Evolutionary conservation across 2,329 filamentous ascomycete genomes (phyloP).

Genomic region (Fusarium citri): DNA sequence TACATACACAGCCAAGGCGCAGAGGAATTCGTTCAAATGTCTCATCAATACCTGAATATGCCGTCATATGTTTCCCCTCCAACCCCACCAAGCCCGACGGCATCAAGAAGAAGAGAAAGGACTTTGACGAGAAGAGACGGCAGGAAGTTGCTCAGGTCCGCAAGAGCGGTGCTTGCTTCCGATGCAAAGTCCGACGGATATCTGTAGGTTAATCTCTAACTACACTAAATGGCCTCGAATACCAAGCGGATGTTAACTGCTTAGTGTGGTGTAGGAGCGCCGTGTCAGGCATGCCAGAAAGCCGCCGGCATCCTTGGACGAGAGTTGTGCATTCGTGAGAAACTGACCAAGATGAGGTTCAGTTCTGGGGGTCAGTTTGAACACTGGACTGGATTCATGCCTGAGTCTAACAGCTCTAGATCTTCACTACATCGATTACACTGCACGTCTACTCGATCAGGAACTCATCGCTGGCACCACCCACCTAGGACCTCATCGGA

Average conservation of each 20-base stretch:
- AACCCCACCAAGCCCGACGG: conserved; percentile 44
- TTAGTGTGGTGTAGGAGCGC: conserved; percentile 44
- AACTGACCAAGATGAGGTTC: conserved; percentile 47
- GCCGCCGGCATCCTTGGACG: conserved; percentile 43
- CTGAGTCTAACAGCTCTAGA: conserved; percentile 27
- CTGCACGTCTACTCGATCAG: conserved; percentile 43
- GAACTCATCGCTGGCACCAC: conserved; percentile 47
- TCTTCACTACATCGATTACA: conserved; percentile 48
- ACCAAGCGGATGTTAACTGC: conserved; percentile 19
- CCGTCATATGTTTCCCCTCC: conserved; percentile 46
- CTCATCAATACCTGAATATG: conserved; percentile 34
- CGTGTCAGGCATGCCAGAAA: conserved; percentile 43
- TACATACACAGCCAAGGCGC: background rate
- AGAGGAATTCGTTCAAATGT: conserved; percentile 15
- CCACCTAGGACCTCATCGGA: conserved; percentile 45
- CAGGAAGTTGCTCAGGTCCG: conserved; percentile 46
- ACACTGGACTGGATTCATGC: background rate
- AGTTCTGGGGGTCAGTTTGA: conserved; percentile 42
- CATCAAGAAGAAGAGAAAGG: conserved; percentile 45
- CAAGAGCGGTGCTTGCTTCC: conserved; percentile 45
- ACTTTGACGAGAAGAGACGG: conserved; percentile 44
- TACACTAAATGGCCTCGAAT: background rate
- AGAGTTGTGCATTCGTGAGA: conserved; percentile 45
- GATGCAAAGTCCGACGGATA: conserved; percentile 45
- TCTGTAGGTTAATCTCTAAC: conserved; percentile 36